A percentile compares a stretch with the other conserved stretches of the same genome.
Conservation (phyloP, 352 stramenopile species). For the Lagenidium sp. region DNA sequence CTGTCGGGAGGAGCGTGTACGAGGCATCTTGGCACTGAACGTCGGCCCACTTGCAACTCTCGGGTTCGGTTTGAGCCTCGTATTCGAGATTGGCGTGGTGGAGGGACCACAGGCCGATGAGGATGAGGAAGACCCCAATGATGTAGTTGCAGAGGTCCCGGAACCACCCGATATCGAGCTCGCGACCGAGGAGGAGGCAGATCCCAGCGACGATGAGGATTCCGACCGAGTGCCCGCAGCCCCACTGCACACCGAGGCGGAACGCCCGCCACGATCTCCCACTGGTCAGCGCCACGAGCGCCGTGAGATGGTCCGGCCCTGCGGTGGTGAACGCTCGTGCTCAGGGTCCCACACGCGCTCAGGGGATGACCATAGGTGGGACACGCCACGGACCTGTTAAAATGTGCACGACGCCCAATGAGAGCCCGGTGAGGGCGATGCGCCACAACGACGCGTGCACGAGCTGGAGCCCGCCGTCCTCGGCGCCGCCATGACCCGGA, state of each 20-base stretch:
- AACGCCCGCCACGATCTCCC: constrained; percentile 62
- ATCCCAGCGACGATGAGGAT: constrained; percentile 54
- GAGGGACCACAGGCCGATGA: constrained; percentile 45
- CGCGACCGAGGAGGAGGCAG: constrained; percentile 39
- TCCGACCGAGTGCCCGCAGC: constrained; percentile 80
- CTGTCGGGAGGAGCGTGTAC: constrained; percentile 26
- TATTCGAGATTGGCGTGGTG: constrained; percentile 26
- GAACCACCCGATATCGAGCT: constrained; percentile 19
- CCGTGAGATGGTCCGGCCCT: constrained; percentile 85
- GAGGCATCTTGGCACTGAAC: constrained; percentile 47
- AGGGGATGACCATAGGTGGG: too few relatives aligned
- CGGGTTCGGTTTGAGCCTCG: constrained; percentile 14
- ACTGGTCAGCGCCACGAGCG: constrained; percentile 77
- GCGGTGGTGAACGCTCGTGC: too few relatives aligned
- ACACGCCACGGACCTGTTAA: constrained; percentile 30
- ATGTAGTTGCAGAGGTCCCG: constrained; percentile 49
- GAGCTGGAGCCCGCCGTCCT: constrained; percentile 5
- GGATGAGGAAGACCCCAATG: constrained; percentile 49
- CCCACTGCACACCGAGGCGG: constrained; percentile 80
- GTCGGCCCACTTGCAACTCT: constrained; percentile 31
- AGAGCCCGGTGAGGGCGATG: constrained; percentile 24
- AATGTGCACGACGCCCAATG: constrained; percentile 43
- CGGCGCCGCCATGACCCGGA: too few relatives aligned
- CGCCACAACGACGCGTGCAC: constrained; percentile 19
- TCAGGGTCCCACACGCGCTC: too few relatives aligned